These are phyloP conservation scores for Colletotrichum sidae DNA, from an alignment of 2,329 filamentous ascomycete genomes.

Conservation along the genomic window DNA sequence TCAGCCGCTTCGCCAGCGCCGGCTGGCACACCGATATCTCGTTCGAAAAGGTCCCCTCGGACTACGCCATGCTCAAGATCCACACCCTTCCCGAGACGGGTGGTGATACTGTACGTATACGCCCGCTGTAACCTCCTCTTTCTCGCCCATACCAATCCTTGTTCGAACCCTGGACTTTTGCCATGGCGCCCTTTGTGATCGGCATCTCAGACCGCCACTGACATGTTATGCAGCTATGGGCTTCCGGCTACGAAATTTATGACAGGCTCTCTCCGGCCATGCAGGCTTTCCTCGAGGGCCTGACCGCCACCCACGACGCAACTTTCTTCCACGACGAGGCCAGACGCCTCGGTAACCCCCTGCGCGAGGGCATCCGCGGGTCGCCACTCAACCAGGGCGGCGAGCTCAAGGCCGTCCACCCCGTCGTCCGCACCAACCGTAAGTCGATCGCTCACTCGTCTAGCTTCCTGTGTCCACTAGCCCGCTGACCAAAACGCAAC, in stretches of 20 bases:
- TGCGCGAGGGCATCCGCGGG: slow-evolving; percentile 59
- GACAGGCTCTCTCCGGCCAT: slow-evolving; percentile 63
- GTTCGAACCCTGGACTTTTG: slow-evolving; percentile 2
- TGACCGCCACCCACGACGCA: slow-evolving; percentile 63
- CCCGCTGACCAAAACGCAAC: slow-evolving; percentile 9
- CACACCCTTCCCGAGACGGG: slow-evolving; percentile 56
- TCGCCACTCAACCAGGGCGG: slow-evolving; percentile 68
- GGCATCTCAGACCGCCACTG: background rate
- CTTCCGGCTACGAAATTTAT: slow-evolving; percentile 64
- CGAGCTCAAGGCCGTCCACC: slow-evolving; percentile 62
- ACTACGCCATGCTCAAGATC: slow-evolving; percentile 61
- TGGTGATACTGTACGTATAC: slow-evolving; percentile 49
- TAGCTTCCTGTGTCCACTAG: background rate
- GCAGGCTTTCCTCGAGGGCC: slow-evolving; percentile 57
- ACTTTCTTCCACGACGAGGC: slow-evolving; percentile 64
- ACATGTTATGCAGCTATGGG: slow-evolving; percentile 56
- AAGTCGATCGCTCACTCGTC: background rate
- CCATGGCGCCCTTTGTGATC: too few species aligned
- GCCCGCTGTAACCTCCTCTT: background rate
- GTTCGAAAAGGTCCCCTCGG: slow-evolving; percentile 58
- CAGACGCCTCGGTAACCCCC: slow-evolving; percentile 56
- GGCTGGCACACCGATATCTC: slow-evolving; percentile 51
- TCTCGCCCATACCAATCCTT: slow-evolving; percentile 1
- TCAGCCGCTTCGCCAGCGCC: slow-evolving; percentile 57
- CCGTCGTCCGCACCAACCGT: slow-evolving; percentile 68